Evolutionary conservation across 257 asterid genomes (phyloP).

Genomic region (Scutellaria baicalensis): DNA sequence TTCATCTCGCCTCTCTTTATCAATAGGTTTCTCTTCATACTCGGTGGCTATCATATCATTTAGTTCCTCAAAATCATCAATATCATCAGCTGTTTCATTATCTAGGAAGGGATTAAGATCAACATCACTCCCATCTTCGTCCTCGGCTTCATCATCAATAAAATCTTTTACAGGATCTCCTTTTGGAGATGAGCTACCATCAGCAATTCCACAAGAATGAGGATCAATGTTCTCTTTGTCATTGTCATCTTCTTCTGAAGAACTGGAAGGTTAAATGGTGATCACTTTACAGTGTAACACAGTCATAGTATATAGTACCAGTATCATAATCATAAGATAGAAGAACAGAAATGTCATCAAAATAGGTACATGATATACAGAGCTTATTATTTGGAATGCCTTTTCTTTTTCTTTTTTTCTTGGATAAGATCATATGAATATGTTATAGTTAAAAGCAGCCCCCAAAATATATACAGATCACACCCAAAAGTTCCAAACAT

Average conservation of each 20-base stretch:
- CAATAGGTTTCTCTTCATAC: slow-evolving; percentile 54
- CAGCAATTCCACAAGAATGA: slow-evolving; percentile 18
- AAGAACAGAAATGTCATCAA: neutral
- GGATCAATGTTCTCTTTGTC: slow-evolving; percentile 64
- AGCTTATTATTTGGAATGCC: neutral
- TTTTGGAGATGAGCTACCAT: slow-evolving; percentile 30
- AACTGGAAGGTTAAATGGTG: slow-evolving; percentile 37
- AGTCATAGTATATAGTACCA: neutral
- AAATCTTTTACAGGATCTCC: slow-evolving; percentile 71
- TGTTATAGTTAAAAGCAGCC: neutral
- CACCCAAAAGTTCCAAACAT: neutral
- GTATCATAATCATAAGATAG: neutral
- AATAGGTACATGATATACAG: neutral
- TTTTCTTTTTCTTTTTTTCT: neutral
- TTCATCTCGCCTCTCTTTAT: slow-evolving; percentile 65
- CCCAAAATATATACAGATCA: neutral
- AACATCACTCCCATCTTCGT: slow-evolving; percentile 80
- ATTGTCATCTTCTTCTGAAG: slow-evolving; percentile 75
- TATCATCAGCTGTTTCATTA: slow-evolving; percentile 67
- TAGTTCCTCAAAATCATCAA: slow-evolving; percentile 68
- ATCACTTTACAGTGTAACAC: neutral
- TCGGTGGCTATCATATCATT: slow-evolving; percentile 73
- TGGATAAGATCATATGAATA: neutral
- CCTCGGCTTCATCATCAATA: slow-evolving; percentile 96
- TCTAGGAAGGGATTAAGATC: slow-evolving; percentile 47